Evolutionary conservation across 768 basidiomycete species (phyloP).

Genomic region (Suillus variegatus): DNA sequence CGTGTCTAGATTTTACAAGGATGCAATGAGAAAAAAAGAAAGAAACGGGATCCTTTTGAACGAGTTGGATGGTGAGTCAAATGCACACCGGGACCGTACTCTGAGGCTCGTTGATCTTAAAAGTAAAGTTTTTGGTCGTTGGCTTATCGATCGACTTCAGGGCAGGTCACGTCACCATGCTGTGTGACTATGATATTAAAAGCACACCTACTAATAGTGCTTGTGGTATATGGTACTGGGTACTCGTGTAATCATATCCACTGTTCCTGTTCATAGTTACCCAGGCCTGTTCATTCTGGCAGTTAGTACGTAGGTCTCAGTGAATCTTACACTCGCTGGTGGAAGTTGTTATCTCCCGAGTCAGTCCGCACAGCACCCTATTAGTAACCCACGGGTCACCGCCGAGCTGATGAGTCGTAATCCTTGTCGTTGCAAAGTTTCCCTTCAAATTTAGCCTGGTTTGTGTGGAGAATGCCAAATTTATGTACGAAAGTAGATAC

Average conservation of each 20-base stretch:
- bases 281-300: no score
- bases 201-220: neutral
- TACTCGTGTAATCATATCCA: neutral
- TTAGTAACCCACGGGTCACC: no score
- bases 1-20: conserved; percentile 51
- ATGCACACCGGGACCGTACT: conserved; percentile 29
- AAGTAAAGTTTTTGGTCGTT: conserved; percentile 13
- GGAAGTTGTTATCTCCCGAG: neutral
- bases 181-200: neutral
- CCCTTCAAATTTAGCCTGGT: neutral
- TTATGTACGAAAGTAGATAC: neutral
- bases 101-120: conserved; percentile 18
- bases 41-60: conserved; percentile 19
- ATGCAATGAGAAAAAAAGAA: conserved; percentile 18
- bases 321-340: no score
- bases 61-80: conserved; percentile 20
- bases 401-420: no score
- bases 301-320: neutral
- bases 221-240: no score
- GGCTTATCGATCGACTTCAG: conserved; percentile 50
- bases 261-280: neutral
- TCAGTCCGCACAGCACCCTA: neutral
- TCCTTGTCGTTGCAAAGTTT: neutral
- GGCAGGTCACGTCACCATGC: conserved; percentile 33
- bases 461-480: neutral